Conservation (phyloP, 1,139 yeast genomes). For the Nadsonia commutata region DNA sequence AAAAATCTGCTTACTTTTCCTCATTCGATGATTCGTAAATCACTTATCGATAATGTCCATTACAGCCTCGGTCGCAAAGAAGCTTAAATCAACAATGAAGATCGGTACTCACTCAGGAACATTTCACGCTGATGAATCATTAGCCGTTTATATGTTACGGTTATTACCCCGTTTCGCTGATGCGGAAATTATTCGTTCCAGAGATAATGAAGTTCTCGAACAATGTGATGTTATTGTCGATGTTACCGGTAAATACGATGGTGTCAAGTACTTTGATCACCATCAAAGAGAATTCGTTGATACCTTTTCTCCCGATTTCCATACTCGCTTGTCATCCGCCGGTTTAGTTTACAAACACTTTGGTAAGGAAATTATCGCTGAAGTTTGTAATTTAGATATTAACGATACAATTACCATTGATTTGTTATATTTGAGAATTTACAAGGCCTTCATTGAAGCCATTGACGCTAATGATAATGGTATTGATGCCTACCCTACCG, state of each 20-base stretch:
- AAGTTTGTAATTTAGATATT: slow-evolving; percentile 22
- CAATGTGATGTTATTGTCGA: slow-evolving; percentile 85
- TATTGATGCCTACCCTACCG: slow-evolving; percentile 49
- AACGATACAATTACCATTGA: slow-evolving; percentile 32
- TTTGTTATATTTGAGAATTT: slow-evolving; percentile 55
- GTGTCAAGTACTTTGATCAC: slow-evolving; percentile 78
- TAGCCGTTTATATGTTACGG: slow-evolving; percentile 79
- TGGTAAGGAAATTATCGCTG: slow-evolving; percentile 61
- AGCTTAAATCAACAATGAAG: slow-evolving; percentile 19
- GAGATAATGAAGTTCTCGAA: slow-evolving; percentile 75
- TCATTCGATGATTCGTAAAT: too few species aligned
- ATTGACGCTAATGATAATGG: slow-evolving; percentile 97
- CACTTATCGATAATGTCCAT: background rate
- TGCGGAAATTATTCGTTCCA: slow-evolving; percentile 63
- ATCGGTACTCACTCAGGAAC: slow-evolving; percentile 92
- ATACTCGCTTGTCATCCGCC: slow-evolving; percentile 82
- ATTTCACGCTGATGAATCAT: slow-evolving; percentile 95
- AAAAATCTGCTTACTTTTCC: too few species aligned
- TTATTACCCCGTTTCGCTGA: slow-evolving; percentile 54
- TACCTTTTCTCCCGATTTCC: slow-evolving; percentile 38
- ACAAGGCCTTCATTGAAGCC: slow-evolving; percentile 76
- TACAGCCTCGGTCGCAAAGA: background rate
- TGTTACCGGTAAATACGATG: slow-evolving; percentile 90
- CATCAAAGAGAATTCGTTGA: slow-evolving; percentile 78
- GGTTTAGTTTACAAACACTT: slow-evolving; percentile 89